Evolutionary conservation across 2,329 filamentous ascomycete species (phyloP).

Genomic region (Fusarium illudens): DNA sequence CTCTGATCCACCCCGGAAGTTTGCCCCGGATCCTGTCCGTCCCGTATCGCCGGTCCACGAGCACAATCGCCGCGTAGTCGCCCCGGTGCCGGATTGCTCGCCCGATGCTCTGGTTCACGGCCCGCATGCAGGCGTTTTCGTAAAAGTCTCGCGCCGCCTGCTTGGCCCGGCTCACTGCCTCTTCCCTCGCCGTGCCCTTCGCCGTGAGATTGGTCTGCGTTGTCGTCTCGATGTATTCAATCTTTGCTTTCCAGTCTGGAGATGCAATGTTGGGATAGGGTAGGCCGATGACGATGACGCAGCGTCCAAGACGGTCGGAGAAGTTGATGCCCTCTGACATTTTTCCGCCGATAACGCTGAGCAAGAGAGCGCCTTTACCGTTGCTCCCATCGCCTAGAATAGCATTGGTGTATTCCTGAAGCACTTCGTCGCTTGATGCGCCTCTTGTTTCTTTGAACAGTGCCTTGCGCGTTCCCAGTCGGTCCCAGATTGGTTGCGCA

Average conservation of each 20-base stretch:
- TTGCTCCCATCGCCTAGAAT: slow-evolving; percentile 60
- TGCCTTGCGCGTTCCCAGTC: slow-evolving; percentile 65
- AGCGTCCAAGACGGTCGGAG: slow-evolving; percentile 86
- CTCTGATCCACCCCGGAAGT: slow-evolving; percentile 87
- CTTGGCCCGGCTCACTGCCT: slow-evolving; percentile 51
- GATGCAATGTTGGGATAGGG: slow-evolving; percentile 92
- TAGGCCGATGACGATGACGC: slow-evolving; percentile 89
- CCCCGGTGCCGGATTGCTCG: slow-evolving; percentile 86
- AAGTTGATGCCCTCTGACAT: slow-evolving; percentile 99
- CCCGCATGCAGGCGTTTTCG: slow-evolving; percentile 95
- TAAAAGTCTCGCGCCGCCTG: slow-evolving; percentile 80
- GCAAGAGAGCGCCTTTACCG: slow-evolving; percentile 74
- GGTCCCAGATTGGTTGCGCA: slow-evolving; percentile 63
- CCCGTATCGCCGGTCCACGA: slow-evolving; percentile 84
- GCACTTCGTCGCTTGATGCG: slow-evolving; percentile 71
- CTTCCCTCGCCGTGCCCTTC: slow-evolving; percentile 34
- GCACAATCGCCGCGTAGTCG: slow-evolving; percentile 90
- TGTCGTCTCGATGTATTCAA: slow-evolving; percentile 81
- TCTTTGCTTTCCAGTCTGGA: slow-evolving; percentile 91
- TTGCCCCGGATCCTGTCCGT: slow-evolving; percentile 77
- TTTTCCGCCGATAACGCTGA: slow-evolving; percentile 93
- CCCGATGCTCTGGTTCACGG: slow-evolving; percentile 96
- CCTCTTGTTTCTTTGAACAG: slow-evolving; percentile 68
- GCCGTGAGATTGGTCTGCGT: slow-evolving; percentile 50
- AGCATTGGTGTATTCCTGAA: slow-evolving; percentile 75